phyloP scores from a whole-genome alignment of 345 rosid genomes.

The Lepidium sativum region DNA sequence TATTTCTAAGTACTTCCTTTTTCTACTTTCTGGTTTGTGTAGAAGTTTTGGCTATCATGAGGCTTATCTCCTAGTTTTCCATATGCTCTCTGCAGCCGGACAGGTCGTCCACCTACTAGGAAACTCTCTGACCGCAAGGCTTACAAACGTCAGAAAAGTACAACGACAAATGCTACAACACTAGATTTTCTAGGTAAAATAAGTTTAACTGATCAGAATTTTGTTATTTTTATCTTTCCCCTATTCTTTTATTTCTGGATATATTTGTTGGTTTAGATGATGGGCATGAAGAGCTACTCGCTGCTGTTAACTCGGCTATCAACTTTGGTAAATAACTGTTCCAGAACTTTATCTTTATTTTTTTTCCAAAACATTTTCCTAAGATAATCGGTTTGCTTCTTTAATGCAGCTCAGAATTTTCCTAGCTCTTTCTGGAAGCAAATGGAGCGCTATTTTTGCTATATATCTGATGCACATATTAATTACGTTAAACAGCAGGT shows the following conservation, averaged over 20 bases:
- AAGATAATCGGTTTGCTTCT: conserved; percentile 28
- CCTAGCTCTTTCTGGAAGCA: conserved; percentile 67
- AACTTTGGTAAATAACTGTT: conserved; percentile 42
- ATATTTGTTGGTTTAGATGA: conserved; percentile 67
- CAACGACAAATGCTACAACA: conserved; percentile 39
- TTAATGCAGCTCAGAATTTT: conserved; percentile 47
- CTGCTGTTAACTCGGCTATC: conserved; percentile 74
- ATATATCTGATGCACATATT: conserved; percentile 64
- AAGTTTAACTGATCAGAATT: conserved; percentile 3
- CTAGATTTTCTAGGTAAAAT: conserved; percentile 80
- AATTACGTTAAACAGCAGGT: conserved; percentile 70
- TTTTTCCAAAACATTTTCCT: not conserved
- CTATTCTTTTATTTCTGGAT: conserved; percentile 14
- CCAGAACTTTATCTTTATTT: conserved; percentile 1
- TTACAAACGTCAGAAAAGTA: conserved; percentile 65
- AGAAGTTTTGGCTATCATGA: conserved; percentile 5
- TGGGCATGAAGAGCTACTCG: conserved; percentile 79
- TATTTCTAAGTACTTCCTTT: conserved; percentile 12
- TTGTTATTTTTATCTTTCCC: conserved; percentile 3
- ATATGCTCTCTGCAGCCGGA: conserved; percentile 50
- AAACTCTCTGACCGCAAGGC: conserved; percentile 96
- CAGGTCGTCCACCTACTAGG: conserved; percentile 86
- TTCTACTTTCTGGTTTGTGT: not conserved
- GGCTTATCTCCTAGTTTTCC: conserved; percentile 8
- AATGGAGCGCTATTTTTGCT: conserved; percentile 71